phyloP scores from a whole-genome alignment of 2,329 filamentous ascomycete genomes.

The Colletotrichum simmondsii region DNA sequence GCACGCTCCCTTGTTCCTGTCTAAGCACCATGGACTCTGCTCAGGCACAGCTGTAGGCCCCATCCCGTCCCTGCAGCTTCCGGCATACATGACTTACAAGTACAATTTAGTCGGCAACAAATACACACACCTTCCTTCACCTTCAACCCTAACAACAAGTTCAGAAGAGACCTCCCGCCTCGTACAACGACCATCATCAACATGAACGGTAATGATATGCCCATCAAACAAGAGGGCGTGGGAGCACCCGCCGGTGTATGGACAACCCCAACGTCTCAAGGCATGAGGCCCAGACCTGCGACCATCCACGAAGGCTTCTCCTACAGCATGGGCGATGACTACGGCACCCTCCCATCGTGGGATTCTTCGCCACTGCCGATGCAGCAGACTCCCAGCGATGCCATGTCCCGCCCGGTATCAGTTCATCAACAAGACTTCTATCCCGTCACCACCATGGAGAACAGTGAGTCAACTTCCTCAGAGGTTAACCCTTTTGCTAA shows the following conservation, averaged over 20 bases:
- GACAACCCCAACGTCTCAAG: conserved; percentile 65
- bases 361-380: conserved; percentile 65
- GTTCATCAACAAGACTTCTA: conserved; percentile 68
- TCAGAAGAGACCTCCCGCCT: conserved; percentile 56
- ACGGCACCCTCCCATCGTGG: conserved; percentile 65
- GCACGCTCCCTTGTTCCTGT: conserved; percentile 46
- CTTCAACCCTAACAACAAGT: conserved; percentile 59
- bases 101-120: conserved; percentile 56
- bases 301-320: conserved; percentile 72
- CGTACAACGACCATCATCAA: conserved; percentile 55
- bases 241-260: conserved; percentile 59
- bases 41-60: conserved; percentile 64
- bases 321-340: conserved; percentile 67
- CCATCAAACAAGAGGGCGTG: conserved; percentile 59
- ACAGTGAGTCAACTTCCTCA: conserved; percentile 51
- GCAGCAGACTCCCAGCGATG: conserved; percentile 61
- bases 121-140: conserved; percentile 61
- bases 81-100: conserved; percentile 48
- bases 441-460: conserved; percentile 59
- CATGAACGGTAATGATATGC: conserved; percentile 64
- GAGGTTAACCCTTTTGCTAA: conserved; percentile 21
- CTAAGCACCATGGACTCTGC: conserved; percentile 60
- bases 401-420: conserved; percentile 64
- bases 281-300: conserved; percentile 63
- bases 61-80: conserved; percentile 36